Evolutionary conservation across 352 stramenopile species (phyloP), one percentile per base, ranked within the genome.

Genomic region (Phytophthora colocasiae): DNA sequence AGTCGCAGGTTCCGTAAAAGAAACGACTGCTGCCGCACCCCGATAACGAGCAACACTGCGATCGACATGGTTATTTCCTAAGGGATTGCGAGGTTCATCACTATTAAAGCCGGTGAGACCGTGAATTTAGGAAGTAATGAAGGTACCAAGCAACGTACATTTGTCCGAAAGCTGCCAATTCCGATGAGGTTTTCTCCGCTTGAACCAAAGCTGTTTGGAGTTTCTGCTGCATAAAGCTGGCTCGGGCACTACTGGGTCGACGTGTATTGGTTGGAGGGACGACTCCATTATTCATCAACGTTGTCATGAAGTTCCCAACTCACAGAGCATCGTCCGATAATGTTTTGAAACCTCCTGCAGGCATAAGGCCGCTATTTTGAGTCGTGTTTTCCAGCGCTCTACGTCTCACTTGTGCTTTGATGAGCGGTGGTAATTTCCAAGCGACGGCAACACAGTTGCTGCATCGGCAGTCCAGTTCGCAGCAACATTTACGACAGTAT

Each of bases 181-280:
- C 75, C 1, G 36, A 40, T 0, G 55, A 43, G 0, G 76, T 71
- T 60, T 78, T 80, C 55, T 90, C 81, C 6, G 83, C 83, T 11
- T 80, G 72, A 14, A 73, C 69, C 22, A 93, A 51, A n/a, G 85
- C 85, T 0, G 63, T 66, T 15, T 90, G 81, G 3, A 93, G 76
- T 57, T 91, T 90, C 34, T 87, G 80, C 34, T 90, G 81, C 27
- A 91, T 58, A 19, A 87, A 62, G 43, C 85, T 93, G n/a, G 69
- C 7, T 6, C 67, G 67, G 24, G 46, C 58, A 44, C 41, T 61
- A 19, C 27, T 69, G 22, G 58, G 49, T 27, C 58, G 69, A 29
- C 36, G 55, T 0, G 11, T 6, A 14, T 12, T 59, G n/a, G 32
- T 44, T 14, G 54, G 38, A 63, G 63, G 12, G 40, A 55, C 29